Base-by-base conservation (phyloP, 2,329 filamentous ascomycete genomes). In the Thermoascus crustaceus region DNA sequence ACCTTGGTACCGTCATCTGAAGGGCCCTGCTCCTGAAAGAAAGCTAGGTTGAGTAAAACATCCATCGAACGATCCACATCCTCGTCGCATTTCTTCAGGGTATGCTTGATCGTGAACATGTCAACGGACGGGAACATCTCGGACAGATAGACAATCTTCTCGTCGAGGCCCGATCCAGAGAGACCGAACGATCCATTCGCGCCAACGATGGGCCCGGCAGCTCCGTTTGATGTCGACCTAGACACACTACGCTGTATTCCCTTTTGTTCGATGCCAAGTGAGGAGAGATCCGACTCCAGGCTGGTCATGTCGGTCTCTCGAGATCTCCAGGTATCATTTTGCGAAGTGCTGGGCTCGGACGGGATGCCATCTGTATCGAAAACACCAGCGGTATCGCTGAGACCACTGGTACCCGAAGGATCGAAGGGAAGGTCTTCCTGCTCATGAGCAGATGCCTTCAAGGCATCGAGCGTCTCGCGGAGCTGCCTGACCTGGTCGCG, bases 1-100 rank as follows among this genome's bases (percentile, higher is more conserved):
- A 64, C 58, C 21, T 59, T 63, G 30, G 60, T 56, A 2, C 57
- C 63, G 3, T 69, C 63, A 23, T 60, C 62, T 10, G 73, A 67
- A 35, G 75, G 68, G 0, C 74, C 74, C 1, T 69, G 72, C 38
- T 86, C 76, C 39, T 85, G 77, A 4, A 95, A 78, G 51, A 81
- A 86, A 13, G 83, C 77, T 9, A 85, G 70, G 45, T 83, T 93
- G 20, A 95, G 71, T 8, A 96, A 66, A 39, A 86, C 78, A 48
- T 94, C 86, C 42, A 93, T 78, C 1, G 85, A 77, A 9, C 70
- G 68, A 39, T 79, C 75, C 24, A 84, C 74, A 45, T 85, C 76
- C 0, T 80, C 76, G 7, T 74, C 69, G 19, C 71, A 75, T 50
- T 85, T 84, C 45, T 75, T 76, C 33, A 94, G 61, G 0, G 78